phyloP scores from a whole-genome alignment of 2,329 filamentous ascomycete species.

The Colletotrichum cereale region DNA sequence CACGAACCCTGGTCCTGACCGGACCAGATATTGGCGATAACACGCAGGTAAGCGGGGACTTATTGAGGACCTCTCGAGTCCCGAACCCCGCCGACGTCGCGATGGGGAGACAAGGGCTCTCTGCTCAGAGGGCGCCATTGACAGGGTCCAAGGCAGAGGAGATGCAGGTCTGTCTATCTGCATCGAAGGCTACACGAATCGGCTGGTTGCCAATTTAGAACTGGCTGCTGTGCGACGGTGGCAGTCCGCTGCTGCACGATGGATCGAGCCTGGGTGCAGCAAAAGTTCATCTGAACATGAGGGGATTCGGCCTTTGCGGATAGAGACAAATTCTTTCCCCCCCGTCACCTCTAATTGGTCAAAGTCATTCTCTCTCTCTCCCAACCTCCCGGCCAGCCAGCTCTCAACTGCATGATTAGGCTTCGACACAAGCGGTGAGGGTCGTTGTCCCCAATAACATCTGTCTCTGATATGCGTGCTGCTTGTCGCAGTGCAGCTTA shows the following conservation, averaged over 20 bases:
- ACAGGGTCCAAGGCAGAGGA: not conserved
- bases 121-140: not conserved
- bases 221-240: constrained; percentile 26
- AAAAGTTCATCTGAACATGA: constrained; percentile 33
- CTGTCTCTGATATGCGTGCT: not conserved
- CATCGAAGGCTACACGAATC: constrained; percentile 22
- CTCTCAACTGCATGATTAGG: not conserved
- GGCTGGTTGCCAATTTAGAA: constrained; percentile 12
- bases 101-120: constrained; percentile 16
- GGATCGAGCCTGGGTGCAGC: constrained; percentile 36
- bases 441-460: no score
- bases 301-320: not conserved
- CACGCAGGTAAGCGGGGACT: constrained; percentile 14
- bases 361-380: not conserved
- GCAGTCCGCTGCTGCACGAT: constrained; percentile 26
- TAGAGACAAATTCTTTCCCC: not conserved
- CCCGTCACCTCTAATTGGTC: not conserved
- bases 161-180: not conserved
- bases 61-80: not conserved
- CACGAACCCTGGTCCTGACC: constrained; percentile 7
- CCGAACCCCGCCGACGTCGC: constrained; percentile 17
- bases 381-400: not conserved
- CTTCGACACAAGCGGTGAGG: not conserved
- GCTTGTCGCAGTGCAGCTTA: not conserved
- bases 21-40: constrained; percentile 4